Conservation (phyloP, 2,329 filamentous ascomycete species). For the Penicillium sp. region DNA sequence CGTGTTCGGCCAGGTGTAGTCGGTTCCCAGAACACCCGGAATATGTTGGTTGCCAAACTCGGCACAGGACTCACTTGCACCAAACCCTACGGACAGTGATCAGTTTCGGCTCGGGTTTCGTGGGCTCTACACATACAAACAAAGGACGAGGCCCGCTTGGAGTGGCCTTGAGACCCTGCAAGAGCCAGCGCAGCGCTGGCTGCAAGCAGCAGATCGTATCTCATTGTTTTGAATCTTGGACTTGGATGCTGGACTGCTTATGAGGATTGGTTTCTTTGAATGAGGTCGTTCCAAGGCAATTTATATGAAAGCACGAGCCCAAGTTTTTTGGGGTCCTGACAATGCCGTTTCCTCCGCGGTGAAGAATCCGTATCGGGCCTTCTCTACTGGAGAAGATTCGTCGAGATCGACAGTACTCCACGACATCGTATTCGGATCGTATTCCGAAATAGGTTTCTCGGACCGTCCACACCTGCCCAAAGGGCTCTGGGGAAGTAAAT, state of each 20-base stretch:
- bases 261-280: not conserved
- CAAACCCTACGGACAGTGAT: slow-evolving; percentile 8
- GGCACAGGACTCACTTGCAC: slow-evolving; percentile 18
- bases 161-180: slow-evolving; percentile 8
- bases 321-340: not conserved
- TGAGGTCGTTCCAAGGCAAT: not conserved
- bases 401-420: not conserved
- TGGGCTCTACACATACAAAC: slow-evolving; percentile 7
- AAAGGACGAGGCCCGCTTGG: slow-evolving; percentile 14
- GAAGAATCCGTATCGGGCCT: not conserved
- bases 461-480: not conserved
- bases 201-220: slow-evolving; percentile 8
- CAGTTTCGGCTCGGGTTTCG: not conserved
- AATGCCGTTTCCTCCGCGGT: slow-evolving; percentile 6
- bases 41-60: slow-evolving; percentile 14
- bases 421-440: not conserved
- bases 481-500: not conserved
- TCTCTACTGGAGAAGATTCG: not conserved
- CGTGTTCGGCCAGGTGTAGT: slow-evolving; percentile 25
- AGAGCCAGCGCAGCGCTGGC: slow-evolving; percentile 11
- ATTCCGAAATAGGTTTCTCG: not conserved
- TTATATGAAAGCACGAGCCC: not conserved
- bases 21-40: slow-evolving; percentile 18
- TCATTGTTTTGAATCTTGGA: slow-evolving; percentile 5
- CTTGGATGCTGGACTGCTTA: not conserved